phyloP scores from a whole-genome alignment of 331 rosid species.

The Telfairia occidentalis region DNA sequence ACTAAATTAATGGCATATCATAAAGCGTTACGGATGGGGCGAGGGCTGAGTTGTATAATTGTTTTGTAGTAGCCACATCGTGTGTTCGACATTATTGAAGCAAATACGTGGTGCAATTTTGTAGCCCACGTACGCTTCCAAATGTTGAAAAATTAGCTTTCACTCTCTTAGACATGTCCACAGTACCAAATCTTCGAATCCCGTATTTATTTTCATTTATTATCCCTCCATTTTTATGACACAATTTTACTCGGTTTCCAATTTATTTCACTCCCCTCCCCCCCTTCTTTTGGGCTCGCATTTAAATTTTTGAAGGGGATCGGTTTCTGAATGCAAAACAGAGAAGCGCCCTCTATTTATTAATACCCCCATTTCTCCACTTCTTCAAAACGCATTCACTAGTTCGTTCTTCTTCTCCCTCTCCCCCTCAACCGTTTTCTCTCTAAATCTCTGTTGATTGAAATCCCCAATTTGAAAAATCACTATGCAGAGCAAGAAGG shows the following conservation, averaged over 20 bases:
- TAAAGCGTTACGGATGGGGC: not conserved
- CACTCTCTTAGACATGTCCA: not conserved
- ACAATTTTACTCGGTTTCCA: not conserved
- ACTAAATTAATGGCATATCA: not conserved
- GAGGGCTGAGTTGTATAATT: too few species aligned
- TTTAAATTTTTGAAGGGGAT: not conserved
- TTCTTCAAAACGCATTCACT: not conserved
- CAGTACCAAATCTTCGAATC: not conserved
- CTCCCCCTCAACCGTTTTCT: too few species aligned
- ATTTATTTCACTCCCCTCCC: not conserved
- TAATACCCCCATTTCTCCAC: not conserved
- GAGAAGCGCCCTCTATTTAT: not conserved
- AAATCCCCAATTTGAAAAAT: not conserved
- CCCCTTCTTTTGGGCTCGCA: not conserved
- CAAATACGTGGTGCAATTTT: constrained; percentile 24
- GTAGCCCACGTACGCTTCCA: constrained; percentile 8
- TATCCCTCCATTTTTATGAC: not conserved
- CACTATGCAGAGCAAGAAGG: not conserved
- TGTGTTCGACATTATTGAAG: constrained; percentile 17
- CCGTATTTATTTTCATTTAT: not conserved
- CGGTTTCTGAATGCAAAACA: not conserved
- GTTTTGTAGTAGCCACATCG: not conserved
- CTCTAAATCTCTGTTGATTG: not conserved
- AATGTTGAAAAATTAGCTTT: constrained; percentile 11
- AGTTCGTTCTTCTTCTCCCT: not conserved